These are phyloP conservation scores for Poa pratensis DNA, from an alignment of 176 grass and related monocot species.

Conservation along the genomic window DNA sequence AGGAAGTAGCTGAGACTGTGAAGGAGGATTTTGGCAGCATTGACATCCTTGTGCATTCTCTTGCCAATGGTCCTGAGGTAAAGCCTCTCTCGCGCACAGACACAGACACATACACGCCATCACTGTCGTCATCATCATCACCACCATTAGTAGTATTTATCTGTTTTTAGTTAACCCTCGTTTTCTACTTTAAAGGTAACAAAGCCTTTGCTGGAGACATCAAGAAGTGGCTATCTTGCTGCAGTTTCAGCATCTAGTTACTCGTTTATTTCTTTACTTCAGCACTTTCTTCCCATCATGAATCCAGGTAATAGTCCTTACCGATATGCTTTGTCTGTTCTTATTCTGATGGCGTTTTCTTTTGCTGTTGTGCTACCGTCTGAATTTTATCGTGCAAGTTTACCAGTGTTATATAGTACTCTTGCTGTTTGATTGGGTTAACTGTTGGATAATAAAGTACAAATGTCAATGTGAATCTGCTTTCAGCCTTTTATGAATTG, in stretches of 20 bases:
- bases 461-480: slow-evolving; percentile 9
- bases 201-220: slow-evolving; percentile 88
- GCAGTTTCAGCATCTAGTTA: slow-evolving; percentile 98
- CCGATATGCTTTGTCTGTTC: slow-evolving; percentile 1
- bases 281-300: slow-evolving; percentile 96
- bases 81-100: not conserved
- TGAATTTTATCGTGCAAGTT: not conserved
- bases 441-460: not conserved
- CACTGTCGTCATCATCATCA: not conserved
- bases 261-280: slow-evolving; percentile 84
- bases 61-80: slow-evolving; percentile 97
- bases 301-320: slow-evolving; percentile 69
- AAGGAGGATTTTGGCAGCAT: slow-evolving; percentile 97
- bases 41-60: slow-evolving; percentile 96
- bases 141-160: not conserved
- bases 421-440: not conserved
- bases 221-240: slow-evolving; percentile 93
- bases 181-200: slow-evolving; percentile 59
- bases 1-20: slow-evolving; percentile 93
- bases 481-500: not conserved
- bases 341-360: not conserved
- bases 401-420: not conserved
- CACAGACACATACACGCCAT: not conserved
- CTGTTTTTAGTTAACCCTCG: not conserved
- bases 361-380: not conserved